Evolutionary conservation across 1,284 basidiomycete species (phyloP), one percentile per base, ranked within the genome.

Genomic region (Fomes fomentarius): DNA sequence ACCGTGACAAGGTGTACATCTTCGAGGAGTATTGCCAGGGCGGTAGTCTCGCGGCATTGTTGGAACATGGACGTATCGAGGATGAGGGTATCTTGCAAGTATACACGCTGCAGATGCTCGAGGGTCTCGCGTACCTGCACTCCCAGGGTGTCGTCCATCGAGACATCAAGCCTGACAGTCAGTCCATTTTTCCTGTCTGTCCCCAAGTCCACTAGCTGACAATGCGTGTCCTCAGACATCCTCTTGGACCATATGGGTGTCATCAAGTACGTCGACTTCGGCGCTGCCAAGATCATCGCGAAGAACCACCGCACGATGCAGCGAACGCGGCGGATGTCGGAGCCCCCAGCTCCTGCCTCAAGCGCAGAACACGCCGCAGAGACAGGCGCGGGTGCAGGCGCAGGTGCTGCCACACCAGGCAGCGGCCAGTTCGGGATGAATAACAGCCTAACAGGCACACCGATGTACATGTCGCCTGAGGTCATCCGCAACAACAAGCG

Each of bases 391-490:
- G 69, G 58, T 10, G 33, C 47, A 7, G 31, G 31, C 24, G n/a
- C 46, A 2, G 52, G 34, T 6, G 25, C 37, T 5, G 26, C 35
- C 1, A 28, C 43, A 22, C 60, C 69, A 14, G 67, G 64, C 21
- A 78, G 76, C 44, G 75, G 75, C 7, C 71, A 48, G 22, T 46
- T 47, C 82, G 56, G 56, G 8, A 80, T 83, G 72, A 92, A 91
- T 71, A 92, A 92, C 73, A 93, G 91, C 67, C 76, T 98, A 30
- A 98, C 96, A 2, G 97, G 97, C 12, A 99, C 97, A 17, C 97
- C 97, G 0, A 99, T 99, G 96, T 99, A 99, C 74, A 98, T 99
- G 93, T 96, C 94, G 10, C 97, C 97, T 1, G 97, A 99, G 70
- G 89, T 98, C 45, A 99, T 99, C 78, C 95, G 98, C 74, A 94